Evolutionary conservation across 345 rosid genomes (phyloP), one percentile per base, ranked within the genome.

Genomic region (Linum trigynum): DNA sequence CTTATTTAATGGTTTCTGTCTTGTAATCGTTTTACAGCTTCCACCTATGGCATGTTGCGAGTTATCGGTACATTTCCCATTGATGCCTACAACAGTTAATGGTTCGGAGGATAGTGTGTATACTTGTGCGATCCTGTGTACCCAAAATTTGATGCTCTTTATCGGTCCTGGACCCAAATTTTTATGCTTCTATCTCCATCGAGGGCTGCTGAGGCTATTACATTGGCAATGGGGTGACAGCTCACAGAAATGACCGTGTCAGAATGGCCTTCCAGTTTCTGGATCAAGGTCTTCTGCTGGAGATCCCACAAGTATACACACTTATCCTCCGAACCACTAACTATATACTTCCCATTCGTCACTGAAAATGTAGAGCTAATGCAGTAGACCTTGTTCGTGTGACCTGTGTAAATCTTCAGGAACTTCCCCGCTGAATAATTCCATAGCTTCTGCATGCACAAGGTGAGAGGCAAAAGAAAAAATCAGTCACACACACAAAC

Each of bases 241-340:
- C 72, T 78, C 16, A 94, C 99, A 2, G 97, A 94, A 69, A 94
- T 80, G 37, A 85, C 96, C 2, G 92, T 80, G 59, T 94, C 99
- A 3, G 77, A 61, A 65, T 94, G 99, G 61, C 96, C 97, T 77
- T 85, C 89, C 10, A 94, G 83, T 72, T 75, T 94, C 83, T 90
- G 97, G 58, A 94, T 50, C 86, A 86, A 74, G 32, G 86, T 87
- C 75, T 83, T 90, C 68, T 74, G 83, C 73, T 94, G 99, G 57
- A 94, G 86, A 84, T 94, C 95, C 99, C 99, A 94, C 32, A 94
- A 58, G 75, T 89, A 94, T 38, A 94, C 85, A 65, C 95, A 88
- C 9, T 81, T 81, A 59, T 90, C 99, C 71, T 94, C 99, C 4
- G 99, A 94, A 42, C 97, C 99, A 36, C 99, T 90, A 14, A 94